These are phyloP conservation scores for Paramecium sexaurelia DNA, from an alignment of 73 alveolate species.

Conservation along the genomic window DNA sequence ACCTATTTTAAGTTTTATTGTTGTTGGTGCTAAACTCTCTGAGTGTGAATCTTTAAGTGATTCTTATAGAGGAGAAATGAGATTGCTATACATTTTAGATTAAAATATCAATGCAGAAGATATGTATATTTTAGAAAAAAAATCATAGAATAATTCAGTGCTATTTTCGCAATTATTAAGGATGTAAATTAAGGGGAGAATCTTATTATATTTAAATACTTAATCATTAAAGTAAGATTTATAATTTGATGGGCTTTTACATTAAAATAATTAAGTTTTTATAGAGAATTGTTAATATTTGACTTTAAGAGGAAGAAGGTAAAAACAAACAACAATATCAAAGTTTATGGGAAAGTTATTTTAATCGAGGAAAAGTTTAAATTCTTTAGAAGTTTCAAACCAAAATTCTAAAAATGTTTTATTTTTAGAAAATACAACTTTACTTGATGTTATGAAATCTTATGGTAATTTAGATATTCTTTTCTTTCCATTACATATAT, in stretches of 20 bases:
- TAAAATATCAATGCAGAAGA: background rate
- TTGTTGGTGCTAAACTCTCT: background rate
- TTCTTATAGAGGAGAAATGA: slow-evolving; percentile 24
- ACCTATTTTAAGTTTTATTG: background rate
- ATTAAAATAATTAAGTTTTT: background rate
- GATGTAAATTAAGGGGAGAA: background rate
- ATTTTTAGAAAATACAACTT: slow-evolving; percentile 1
- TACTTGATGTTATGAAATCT: slow-evolving; percentile 14
- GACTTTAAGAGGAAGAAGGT: background rate
- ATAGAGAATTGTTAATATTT: background rate
- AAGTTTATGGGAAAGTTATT: background rate
- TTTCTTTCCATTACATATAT: slow-evolving; percentile 16
- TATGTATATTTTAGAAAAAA: background rate
- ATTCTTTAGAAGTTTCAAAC: background rate
- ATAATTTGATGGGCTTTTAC: background rate
- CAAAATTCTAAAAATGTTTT: background rate
- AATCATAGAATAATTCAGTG: background rate
- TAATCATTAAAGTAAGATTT: background rate
- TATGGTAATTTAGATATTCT: slow-evolving; percentile 35
- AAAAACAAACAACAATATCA: background rate
- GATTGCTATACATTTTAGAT: background rate
- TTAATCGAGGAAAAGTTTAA: background rate
- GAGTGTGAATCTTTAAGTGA: background rate
- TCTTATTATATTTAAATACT: slow-evolving; percentile 5
- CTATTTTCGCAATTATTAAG: background rate